These are phyloP conservation scores for Cryptosporidium sp. DNA, from an alignment of 169 alveolate species.

Conservation along the genomic window DNA sequence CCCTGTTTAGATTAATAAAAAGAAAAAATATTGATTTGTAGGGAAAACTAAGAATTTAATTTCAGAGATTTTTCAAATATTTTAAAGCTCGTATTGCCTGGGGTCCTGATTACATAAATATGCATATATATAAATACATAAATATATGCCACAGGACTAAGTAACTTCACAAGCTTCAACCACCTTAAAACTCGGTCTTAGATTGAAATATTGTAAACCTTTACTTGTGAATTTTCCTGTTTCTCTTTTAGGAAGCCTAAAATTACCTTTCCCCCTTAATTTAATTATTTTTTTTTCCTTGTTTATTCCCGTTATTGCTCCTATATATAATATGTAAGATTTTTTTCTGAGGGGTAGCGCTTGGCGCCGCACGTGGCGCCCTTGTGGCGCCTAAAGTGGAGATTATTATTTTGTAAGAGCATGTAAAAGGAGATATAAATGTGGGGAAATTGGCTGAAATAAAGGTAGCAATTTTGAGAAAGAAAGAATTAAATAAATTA, in stretches of 20 bases:
- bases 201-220: constrained; percentile 10
- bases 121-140: constrained; percentile 3
- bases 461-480: background rate
- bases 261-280: constrained; percentile 5
- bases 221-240: background rate
- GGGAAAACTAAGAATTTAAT: background rate
- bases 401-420: background rate
- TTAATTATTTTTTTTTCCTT: background rate
- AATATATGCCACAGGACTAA: background rate
- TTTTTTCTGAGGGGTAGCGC: constrained; percentile 31
- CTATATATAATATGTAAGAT: constrained; percentile 17
- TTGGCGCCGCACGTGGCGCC: constrained; percentile 11
- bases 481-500: background rate
- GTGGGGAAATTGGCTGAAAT: background rate
- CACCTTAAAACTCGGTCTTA: constrained; percentile 5
- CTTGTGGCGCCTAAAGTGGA: constrained; percentile 7
- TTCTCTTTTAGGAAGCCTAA: background rate
- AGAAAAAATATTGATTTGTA: background rate
- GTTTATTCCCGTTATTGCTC: constrained; percentile 9
- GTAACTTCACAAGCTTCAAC: background rate
- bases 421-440: constrained; percentile 3
- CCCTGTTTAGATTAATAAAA: background rate
- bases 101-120: background rate
- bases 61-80: background rate
- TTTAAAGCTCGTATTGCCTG: background rate